Base-by-base conservation (phyloP, 2,329 filamentous ascomycete species). In the Arthroderma sp. region DNA sequence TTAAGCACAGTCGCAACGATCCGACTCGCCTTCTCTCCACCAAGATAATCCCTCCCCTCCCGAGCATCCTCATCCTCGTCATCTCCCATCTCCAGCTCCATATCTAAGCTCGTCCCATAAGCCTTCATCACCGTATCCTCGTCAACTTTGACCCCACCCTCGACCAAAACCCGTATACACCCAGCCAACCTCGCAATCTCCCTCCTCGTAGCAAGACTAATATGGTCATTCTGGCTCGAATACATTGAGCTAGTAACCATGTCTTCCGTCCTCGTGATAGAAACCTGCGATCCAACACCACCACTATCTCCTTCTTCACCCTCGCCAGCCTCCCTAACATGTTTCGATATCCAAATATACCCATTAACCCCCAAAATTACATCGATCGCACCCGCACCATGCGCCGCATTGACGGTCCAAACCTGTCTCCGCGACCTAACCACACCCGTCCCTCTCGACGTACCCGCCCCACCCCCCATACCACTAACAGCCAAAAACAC, bases 311-410 rank as follows among this genome's bases (percentile, higher is more conserved):
- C 62, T 9, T 55, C 60, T 44, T 52, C 56, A 41, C 65, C 63
- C n/a, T 73, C 72, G 32, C 73, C 74, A 52, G 84, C 80, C 15
- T 22, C 15, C 15, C 15, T 22, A 5, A 83, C 68, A 55, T 94
- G 86, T 67, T 85, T 88, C 63, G 81, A 81, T 57, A 96, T 88
- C 83, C 86, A 98, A 47, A 96, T 87, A 61, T 93, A 96, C 1
- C 91, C 91, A 57, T 98, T 98, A 34, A 98, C 91, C 2, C 91
- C 91, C 1, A 98, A 71, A 43, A 94, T 75, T 5, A 96, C 78
- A 59, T 95, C 85, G 29, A 98, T 76, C 40, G 79, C 77, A 50
- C 65, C 65, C 15, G 64, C 65, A 1, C 68, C 69, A 31, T 67
- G 64, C 8, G 63, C 61, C 6, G 65, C 64, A 40, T 53, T 53